Evolutionary conservation across 2,329 filamentous ascomycete species (phyloP), one percentile per base, ranked within the genome.

Genomic region (Nemania diffusa): DNA sequence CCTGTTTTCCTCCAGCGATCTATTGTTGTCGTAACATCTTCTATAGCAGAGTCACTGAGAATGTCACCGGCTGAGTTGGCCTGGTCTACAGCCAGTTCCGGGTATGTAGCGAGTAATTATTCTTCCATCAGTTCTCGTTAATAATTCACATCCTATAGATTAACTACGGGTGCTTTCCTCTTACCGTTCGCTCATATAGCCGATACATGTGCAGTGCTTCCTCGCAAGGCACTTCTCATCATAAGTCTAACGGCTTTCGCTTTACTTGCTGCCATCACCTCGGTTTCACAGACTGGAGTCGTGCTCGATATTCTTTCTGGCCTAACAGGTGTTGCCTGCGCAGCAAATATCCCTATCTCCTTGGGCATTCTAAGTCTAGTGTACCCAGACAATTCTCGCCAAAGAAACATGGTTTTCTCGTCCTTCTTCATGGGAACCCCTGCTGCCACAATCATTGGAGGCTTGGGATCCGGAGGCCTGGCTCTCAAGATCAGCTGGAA

Each of bases 401-500:
- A 77, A 37, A 76, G 75, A 59, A 78, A 78, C 50, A 66, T 77
- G 42, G 75, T 76, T 17, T 78, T 78, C 56, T 76, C 76, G 1
- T 74, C 77, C 27, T 77, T 79, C 59, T 72, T 78, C 32, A 77
- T 77, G 73, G 78, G 78, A 13, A 78, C 74, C 1, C 74, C 76
- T 9, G 70, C 73, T 11, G 76, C 76, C 3, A 77, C 76, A 4
- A 74, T 79, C 26, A 72, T 79, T 26, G 78, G 78, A 8, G 76
- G 78, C 20, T 64, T 78, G n/a, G 75, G 75, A 27, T 77, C 76
- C 4, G 78, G 78, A 13, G 74, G 71, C 8, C 69, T 78, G n/a
- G 72, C 75, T 48, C 69, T 75, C 1, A 48, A 68, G 29, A 66
- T 76, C 17, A 72, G 61, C 51, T 79, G 78, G 78, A 78, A 74